Percentiles rank a stretch among this genome's conserved stretches.
Evolutionary conservation across 345 rosid species (phyloP).

Genomic region (Raphanus raphanistrum): DNA sequence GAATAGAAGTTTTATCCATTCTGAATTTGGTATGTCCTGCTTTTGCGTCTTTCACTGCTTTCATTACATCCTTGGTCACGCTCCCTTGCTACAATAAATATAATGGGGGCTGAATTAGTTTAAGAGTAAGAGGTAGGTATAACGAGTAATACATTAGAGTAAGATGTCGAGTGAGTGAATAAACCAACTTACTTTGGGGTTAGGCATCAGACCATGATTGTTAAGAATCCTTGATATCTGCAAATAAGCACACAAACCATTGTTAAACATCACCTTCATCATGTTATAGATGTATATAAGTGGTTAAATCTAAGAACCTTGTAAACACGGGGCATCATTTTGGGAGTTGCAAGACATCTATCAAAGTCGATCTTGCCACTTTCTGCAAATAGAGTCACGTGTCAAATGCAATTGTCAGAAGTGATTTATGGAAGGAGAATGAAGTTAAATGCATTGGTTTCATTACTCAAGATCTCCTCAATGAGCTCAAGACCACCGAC

Average conservation of each 20-base stretch:
- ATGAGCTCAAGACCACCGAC: constrained; percentile 89
- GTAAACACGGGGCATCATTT: constrained; percentile 70
- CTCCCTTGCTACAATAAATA: constrained; percentile 76
- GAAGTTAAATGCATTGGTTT: not conserved
- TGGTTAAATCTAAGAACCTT: constrained; percentile 52
- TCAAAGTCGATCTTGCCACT: constrained; percentile 79
- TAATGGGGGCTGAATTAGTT: not conserved
- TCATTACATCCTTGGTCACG: constrained; percentile 69
- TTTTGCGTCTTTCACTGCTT: constrained; percentile 79
- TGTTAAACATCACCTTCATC: not conserved
- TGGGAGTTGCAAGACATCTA: constrained; percentile 76
- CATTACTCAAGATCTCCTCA: constrained; percentile 74
- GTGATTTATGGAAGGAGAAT: not conserved
- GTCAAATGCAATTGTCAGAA: too few relatives aligned
- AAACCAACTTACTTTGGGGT: constrained; percentile 64
- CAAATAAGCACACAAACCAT: constrained; percentile 16
- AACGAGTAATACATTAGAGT: not conserved
- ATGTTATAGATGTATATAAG: constrained; percentile 8
- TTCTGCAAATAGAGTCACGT: constrained; percentile 54
- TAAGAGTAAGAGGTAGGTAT: not conserved
- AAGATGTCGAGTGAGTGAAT: constrained; percentile 15
- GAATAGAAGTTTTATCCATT: constrained; percentile 91
- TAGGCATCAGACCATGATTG: constrained; percentile 88
- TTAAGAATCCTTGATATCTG: constrained; percentile 89
- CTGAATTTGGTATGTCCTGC: constrained; percentile 72